These are phyloP conservation scores for Emericellopsis cladophorae DNA, from an alignment of 2,329 filamentous ascomycete genomes.

Conservation along the genomic window DNA sequence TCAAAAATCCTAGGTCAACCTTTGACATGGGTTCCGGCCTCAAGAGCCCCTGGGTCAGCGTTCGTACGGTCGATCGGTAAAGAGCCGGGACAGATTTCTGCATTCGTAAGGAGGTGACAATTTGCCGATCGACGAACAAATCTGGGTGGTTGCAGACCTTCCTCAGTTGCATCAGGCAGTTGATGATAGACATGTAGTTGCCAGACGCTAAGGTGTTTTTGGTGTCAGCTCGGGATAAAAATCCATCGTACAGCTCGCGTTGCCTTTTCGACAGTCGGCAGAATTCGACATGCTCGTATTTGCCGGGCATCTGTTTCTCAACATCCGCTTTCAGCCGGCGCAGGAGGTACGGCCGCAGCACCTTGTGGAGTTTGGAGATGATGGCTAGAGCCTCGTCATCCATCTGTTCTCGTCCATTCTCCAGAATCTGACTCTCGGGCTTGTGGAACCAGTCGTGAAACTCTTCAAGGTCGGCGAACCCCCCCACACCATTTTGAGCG, in stretches of 20 bases:
- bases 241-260: slow-evolving; percentile 90
- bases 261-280: slow-evolving; percentile 93
- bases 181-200: slow-evolving; percentile 96
- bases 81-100: slow-evolving; percentile 61
- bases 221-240: slow-evolving; percentile 81
- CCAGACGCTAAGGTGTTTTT: slow-evolving; percentile 79
- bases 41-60: slow-evolving; percentile 56
- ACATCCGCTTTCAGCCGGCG: slow-evolving; percentile 90
- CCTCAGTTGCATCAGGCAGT: slow-evolving; percentile 91
- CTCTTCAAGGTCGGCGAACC: slow-evolving; percentile 88
- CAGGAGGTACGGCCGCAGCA: slow-evolving; percentile 82
- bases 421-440: slow-evolving; percentile 89
- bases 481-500: slow-evolving; percentile 72
- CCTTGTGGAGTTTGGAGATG: slow-evolving; percentile 86
- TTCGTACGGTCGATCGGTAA: slow-evolving; percentile 59
- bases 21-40: slow-evolving; percentile 45
- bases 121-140: slow-evolving; percentile 87
- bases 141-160: slow-evolving; percentile 99
- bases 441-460: slow-evolving; percentile 95
- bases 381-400: slow-evolving; percentile 88
- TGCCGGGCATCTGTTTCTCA: slow-evolving; percentile 97
- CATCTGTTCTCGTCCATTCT: slow-evolving; percentile 86
- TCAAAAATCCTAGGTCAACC: slow-evolving; percentile 65
- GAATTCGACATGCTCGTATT: slow-evolving; percentile 94
- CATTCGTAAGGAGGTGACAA: slow-evolving; percentile 96